Evolutionary conservation across 1,284 basidiomycete species (phyloP).

Genomic region (Golubevia sp.): DNA sequence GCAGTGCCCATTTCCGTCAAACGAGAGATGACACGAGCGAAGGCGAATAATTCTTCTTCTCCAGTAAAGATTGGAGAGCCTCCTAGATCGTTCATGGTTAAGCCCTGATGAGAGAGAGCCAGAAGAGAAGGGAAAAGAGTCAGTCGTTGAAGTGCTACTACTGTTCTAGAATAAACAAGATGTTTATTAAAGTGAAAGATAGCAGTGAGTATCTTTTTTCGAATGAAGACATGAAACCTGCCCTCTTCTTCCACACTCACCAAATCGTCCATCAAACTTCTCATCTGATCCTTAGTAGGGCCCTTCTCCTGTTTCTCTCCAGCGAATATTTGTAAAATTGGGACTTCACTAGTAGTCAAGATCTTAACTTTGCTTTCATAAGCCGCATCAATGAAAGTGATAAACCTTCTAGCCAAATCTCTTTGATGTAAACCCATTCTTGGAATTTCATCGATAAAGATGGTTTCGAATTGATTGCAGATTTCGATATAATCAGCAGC

Average conservation of each 20-base stretch:
- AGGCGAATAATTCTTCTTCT: conserved; percentile 59
- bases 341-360: conserved; percentile 42
- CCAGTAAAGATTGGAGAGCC: conserved; percentile 55
- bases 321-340: conserved; percentile 50
- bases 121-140: conserved; percentile 7
- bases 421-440: conserved; percentile 83
- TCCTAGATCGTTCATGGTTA: conserved; percentile 12
- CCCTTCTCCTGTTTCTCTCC: conserved; percentile 11
- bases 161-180: neutral
- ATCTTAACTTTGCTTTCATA: conserved; percentile 58
- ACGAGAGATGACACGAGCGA: conserved; percentile 53
- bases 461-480: conserved; percentile 80
- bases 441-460: conserved; percentile 86
- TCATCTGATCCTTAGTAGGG: conserved; percentile 45
- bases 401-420: conserved; percentile 86
- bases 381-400: conserved; percentile 93
- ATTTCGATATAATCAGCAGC: conserved; percentile 97
- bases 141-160: conserved; percentile 48
- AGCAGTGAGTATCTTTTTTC: too few species aligned
- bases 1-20: conserved; percentile 54
- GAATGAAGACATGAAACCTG: too few species aligned
- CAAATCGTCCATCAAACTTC: conserved; percentile 55
- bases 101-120: neutral
- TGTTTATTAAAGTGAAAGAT: too few species aligned
- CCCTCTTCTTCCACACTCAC: conserved; percentile 5